phyloP scores from a whole-genome alignment of 2,329 filamentous ascomycete genomes.

The Fusarium sp. region DNA sequence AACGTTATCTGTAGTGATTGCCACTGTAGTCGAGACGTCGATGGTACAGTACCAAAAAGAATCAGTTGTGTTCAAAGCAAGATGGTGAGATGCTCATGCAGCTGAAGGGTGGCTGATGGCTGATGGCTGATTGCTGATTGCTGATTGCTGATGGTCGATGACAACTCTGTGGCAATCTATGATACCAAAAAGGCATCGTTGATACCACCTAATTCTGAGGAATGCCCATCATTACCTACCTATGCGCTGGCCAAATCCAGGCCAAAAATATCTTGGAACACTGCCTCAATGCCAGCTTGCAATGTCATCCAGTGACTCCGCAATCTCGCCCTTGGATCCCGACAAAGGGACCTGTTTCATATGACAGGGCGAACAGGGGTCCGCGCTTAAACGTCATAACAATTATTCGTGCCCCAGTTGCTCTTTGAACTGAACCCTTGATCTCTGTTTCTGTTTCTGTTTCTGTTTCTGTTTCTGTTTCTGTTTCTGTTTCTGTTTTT shows the following conservation, averaged over 20 bases:
- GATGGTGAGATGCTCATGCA: not conserved
- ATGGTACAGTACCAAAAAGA: not conserved
- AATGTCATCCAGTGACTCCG: constrained; percentile 42
- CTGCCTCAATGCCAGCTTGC: constrained; percentile 44
- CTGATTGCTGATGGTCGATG: not conserved
- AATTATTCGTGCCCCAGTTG: constrained; percentile 30
- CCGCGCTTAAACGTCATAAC: constrained; percentile 50
- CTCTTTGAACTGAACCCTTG: constrained; percentile 32
- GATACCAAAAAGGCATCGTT: not conserved
- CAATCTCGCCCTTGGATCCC: constrained; percentile 34
- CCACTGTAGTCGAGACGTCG: constrained; percentile 8
- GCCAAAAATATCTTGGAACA: constrained; percentile 36
- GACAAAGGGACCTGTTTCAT: constrained; percentile 44
- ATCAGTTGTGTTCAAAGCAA: not conserved
- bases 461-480: no score
- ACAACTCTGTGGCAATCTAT: constrained; percentile 3
- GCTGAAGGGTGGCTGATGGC: not conserved
- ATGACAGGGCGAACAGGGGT: constrained; percentile 40
- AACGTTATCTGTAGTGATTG: not conserved
- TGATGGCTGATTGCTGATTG: not conserved
- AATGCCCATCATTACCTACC: constrained; percentile 11
- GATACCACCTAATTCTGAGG: not conserved
- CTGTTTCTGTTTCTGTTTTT: not conserved
- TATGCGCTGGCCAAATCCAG: constrained; percentile 41
- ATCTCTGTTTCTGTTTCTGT: not conserved